phyloP scores from a whole-genome alignment of 129 eudicot genomes.

The Flaveria linearis region DNA sequence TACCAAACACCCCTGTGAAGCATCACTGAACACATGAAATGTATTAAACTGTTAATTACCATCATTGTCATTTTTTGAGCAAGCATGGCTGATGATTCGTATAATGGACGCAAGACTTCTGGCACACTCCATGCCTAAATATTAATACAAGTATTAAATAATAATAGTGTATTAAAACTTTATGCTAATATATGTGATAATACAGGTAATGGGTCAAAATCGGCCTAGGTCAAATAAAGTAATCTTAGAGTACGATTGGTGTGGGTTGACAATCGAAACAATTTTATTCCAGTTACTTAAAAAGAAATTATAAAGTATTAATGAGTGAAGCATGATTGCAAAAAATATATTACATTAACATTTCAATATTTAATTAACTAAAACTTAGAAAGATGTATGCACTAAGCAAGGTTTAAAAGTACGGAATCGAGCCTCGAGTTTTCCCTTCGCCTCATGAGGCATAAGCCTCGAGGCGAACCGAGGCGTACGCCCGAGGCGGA shows the following conservation, averaged over 20 bases:
- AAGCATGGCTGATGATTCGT: slow-evolving; percentile 53
- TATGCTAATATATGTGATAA: not conserved
- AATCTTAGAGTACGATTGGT: not conserved
- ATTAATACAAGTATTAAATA: not conserved
- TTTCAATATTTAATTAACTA: not conserved
- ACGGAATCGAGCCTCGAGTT: too few species aligned
- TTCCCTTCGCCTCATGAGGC: too few species aligned
- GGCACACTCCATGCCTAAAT: slow-evolving; percentile 53
- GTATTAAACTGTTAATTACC: slow-evolving; percentile 22
- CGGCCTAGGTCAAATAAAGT: not conserved
- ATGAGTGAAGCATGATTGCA: not conserved
- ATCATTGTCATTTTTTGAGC: slow-evolving; percentile 56
- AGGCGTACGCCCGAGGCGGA: too few species aligned
- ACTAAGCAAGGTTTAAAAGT: too few species aligned
- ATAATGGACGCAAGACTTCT: slow-evolving; percentile 54
- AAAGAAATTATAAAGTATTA: not conserved
- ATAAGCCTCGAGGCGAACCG: too few species aligned
- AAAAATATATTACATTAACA: not conserved
- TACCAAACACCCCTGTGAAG: not conserved
- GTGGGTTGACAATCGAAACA: not conserved
- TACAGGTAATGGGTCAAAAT: not conserved
- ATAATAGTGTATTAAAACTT: not conserved
- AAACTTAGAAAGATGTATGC: too few species aligned
- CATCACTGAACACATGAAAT: not conserved
- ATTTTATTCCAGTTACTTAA: not conserved